Base-by-base conservation (phyloP, 495 filamentous ascomycete genomes). In the Lepraria neglecta region DNA sequence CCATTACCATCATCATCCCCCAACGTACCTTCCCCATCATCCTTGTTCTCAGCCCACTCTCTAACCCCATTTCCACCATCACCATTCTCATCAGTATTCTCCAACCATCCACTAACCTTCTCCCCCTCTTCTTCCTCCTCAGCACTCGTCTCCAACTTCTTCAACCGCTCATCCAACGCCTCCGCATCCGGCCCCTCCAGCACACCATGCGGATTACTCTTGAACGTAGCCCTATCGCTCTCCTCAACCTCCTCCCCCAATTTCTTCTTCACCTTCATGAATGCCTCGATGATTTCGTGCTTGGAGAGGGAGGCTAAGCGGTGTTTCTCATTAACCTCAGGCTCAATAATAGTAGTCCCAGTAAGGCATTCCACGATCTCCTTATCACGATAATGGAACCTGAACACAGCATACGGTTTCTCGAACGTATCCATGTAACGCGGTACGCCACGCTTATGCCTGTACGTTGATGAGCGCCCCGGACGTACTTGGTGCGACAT, bases 331-430 rank as follows among this genome's bases (percentile, higher is more conserved):
- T 65, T 48, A 15, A 47, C 52, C 17, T 66, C 61, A n/a, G 62
- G 35, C 28, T 65, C 59, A 0, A 55, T 2, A 11, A 67, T 53
- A 0, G 42, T 48, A 11, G 46, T 33, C 1, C 47, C 28, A 2
- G 67, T 3, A 40, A 67, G 50, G n/a, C 52, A 11, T 51, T 69
- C 63, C 3, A 67, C 33, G 3, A 61, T 44, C 10, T 43, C 67
- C 56, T 63, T 68, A 40, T 65, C 66, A 7, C 76, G 71, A 63
- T 80, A 80, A 48, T 74, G 76, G 70, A 80, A 80, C 12, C 68
- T 53, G 64, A 80, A 80, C 0, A 77, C 72, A 4, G 78, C 78
- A 58, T 78, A 80, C 31, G 77, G 77, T 30, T 67, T 66, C 28
- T 73, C 67, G 48, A 75, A 64, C 0, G 56, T 64, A 61, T 78